These are phyloP conservation scores for Ganoderma sinense DNA, from an alignment of 1,284 basidiomycete species.

Conservation along the genomic window DNA sequence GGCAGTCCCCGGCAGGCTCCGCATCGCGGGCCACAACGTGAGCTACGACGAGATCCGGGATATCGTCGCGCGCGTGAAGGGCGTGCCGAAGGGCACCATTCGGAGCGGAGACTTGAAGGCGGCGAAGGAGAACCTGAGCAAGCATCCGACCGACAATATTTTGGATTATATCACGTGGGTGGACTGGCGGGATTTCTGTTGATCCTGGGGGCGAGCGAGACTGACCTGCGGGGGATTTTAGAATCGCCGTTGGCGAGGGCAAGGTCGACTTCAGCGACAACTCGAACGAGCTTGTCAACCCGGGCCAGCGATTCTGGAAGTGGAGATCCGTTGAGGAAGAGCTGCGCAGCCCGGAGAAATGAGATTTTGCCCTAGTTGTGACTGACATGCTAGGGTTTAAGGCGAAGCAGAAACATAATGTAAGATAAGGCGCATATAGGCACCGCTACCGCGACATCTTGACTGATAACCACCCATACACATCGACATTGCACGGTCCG, in stretches of 20 bases:
- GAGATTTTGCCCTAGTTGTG: not conserved
- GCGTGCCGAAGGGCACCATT: conserved; percentile 23
- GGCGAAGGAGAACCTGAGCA: conserved; percentile 26
- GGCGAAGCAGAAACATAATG: no score
- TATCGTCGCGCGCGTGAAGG: conserved; percentile 24
- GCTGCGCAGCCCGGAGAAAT: not conserved
- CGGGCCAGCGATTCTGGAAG: conserved; percentile 34
- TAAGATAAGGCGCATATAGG: not conserved
- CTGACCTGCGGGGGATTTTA: not conserved
- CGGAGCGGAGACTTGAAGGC: conserved; percentile 22
- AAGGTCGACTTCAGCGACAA: conserved; percentile 28
- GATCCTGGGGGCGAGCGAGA: not conserved
- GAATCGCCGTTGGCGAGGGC: not conserved
- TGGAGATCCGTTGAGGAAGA: conserved; percentile 35
- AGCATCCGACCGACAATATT: conserved; percentile 19
- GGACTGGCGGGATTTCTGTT: not conserved
- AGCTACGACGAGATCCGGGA: conserved; percentile 30
- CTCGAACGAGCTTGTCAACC: conserved; percentile 39
- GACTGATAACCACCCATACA: not conserved
- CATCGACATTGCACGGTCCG: not conserved
- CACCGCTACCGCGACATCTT: not conserved
- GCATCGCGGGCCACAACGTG: conserved; percentile 30
- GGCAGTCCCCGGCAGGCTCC: conserved; percentile 34
- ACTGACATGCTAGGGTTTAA: not conserved
- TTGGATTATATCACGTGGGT: conserved; percentile 24